Base-by-base conservation (phyloP, 441 rosid species). In the Eutrema salsugineum region DNA sequence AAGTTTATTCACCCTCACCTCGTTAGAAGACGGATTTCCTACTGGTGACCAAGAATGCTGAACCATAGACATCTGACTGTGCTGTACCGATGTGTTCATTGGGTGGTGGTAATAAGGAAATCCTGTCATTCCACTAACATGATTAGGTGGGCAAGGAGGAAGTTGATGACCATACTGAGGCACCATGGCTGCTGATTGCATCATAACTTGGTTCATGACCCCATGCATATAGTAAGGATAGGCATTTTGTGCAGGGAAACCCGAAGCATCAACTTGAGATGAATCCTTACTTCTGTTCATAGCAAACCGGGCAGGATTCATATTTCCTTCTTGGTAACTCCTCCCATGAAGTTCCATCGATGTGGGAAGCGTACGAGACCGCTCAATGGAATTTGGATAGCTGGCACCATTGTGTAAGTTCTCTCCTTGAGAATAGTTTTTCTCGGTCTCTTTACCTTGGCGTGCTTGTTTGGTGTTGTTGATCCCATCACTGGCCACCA, bases 221-320 rank as follows among this genome's bases (percentile, higher is more conserved):
- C 97, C 94, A 6, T 92, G 69, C 89, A 92, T 82, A 63, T 80
- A 91, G 82, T 82, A 89, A 15, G 90, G 91, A 75, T 86, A 89
- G 1, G 80, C 56, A 75, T 77, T 81, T 58, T 86, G 92, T 15
- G 80, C 54, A 17, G 84, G 66, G 50, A 89, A 79, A 78, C 87
- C 82, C 5, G 86, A 69, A 22, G 71, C 72, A 73, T 86, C 87
- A 70, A 50, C 72, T 14, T 65, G 89, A 78, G 79, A 73, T 59
- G 73, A 51, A 48, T 85, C 86, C 68, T 84, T 81, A 54, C 78
- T 76, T 20, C 78, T 50, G 77, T 71, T 84, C 77, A 68, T 35
- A 58, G 63, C 80, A 39, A 73, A 77, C 53, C 43, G 85, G 51
- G 84, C 44, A 40, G 61, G 53, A 46, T 71, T 80, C 51, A 63